Conservation (phyloP, 2,329 filamentous ascomycete species). For the Fusarium buharicum region DNA sequence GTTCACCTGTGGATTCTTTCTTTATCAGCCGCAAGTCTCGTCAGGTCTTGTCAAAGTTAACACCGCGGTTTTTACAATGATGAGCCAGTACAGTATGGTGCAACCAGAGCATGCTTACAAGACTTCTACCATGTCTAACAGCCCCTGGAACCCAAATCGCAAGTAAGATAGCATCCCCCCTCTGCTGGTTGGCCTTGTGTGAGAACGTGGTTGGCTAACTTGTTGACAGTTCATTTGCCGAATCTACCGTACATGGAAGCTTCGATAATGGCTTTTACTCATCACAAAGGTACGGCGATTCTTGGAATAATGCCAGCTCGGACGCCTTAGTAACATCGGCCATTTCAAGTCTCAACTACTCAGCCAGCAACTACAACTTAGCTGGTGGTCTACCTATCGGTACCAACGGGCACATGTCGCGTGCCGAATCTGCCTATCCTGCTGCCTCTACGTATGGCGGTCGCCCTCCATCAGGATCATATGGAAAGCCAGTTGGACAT, state of each 20-base stretch:
- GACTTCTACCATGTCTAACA: conserved; percentile 57
- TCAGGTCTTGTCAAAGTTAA: conserved; percentile 39
- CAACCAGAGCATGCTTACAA: conserved; percentile 61
- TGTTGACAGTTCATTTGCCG: conserved; percentile 47
- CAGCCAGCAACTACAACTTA: conserved; percentile 49
- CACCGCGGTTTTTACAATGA: conserved; percentile 45
- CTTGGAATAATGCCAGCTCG: conserved; percentile 26
- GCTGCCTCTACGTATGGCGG: conserved; percentile 55
- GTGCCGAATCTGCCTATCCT: conserved; percentile 54
- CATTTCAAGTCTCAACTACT: conserved; percentile 57
- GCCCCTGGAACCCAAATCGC: conserved; percentile 62
- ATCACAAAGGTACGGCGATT: conserved; percentile 53
- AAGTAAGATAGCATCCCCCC: conserved; percentile 57
- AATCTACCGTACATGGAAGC: conserved; percentile 47
- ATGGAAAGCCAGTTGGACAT: conserved; percentile 47
- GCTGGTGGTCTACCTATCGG: conserved; percentile 42
- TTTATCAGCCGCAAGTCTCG: conserved; percentile 48
- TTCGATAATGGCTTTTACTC: conserved; percentile 54
- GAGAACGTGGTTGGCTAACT: conserved; percentile 41
- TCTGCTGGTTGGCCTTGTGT: conserved; percentile 10
- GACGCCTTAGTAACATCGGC: conserved; percentile 49
- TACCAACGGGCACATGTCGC: conserved; percentile 52
- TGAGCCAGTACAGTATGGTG: conserved; percentile 57
- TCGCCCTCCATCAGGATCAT: conserved; percentile 55
- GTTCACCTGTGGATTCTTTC: conserved; percentile 44